These are phyloP conservation scores for Penicillium sp. DNA, from an alignment of 2,329 filamentous ascomycete species.

Conservation along the genomic window DNA sequence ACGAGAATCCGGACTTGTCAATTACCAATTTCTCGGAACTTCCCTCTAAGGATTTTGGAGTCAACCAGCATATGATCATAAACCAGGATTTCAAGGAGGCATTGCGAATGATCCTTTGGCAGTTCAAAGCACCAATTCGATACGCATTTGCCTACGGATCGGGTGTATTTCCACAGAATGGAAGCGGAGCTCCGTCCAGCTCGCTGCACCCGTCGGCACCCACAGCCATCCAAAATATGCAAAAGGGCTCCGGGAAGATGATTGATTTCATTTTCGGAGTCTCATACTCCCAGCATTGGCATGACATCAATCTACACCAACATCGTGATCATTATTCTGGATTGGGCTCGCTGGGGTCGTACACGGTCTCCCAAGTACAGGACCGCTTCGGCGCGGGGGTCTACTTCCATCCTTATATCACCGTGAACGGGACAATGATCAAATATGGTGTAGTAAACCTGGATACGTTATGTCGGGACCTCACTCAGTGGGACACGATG, in stretches of 20 bases:
- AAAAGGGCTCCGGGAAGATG: conserved; percentile 88
- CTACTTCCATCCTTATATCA: conserved; percentile 96
- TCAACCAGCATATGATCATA: conserved; percentile 95
- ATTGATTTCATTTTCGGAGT: conserved; percentile 99
- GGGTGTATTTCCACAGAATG: conserved; percentile 83
- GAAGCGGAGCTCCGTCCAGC: conserved; percentile 39
- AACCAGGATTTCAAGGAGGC: conserved; percentile 94
- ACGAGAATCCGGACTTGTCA: conserved; percentile 68
- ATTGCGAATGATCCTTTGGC: conserved; percentile 79
- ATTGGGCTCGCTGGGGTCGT: conserved; percentile 78
- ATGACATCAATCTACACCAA: conserved; percentile 84
- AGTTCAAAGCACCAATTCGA: conserved; percentile 87
- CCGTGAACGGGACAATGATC: conserved; percentile 90
- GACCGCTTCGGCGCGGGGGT: conserved; percentile 87
- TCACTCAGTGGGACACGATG: conserved; percentile 87
- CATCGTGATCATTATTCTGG: conserved; percentile 91
- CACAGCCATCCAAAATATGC: conserved; percentile 74
- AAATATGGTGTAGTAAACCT: conserved; percentile 98
- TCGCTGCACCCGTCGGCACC: conserved; percentile 75
- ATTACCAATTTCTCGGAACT: conserved; percentile 74
- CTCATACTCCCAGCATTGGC: conserved; percentile 92
- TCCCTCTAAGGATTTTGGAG: conserved; percentile 77
- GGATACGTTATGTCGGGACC: conserved; percentile 79
- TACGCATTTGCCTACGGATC: conserved; percentile 98
- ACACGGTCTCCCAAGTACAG: conserved; percentile 78